phyloP scores from a whole-genome alignment of 2,329 filamentous ascomycete genomes.

The Microdochium nivale region DNA sequence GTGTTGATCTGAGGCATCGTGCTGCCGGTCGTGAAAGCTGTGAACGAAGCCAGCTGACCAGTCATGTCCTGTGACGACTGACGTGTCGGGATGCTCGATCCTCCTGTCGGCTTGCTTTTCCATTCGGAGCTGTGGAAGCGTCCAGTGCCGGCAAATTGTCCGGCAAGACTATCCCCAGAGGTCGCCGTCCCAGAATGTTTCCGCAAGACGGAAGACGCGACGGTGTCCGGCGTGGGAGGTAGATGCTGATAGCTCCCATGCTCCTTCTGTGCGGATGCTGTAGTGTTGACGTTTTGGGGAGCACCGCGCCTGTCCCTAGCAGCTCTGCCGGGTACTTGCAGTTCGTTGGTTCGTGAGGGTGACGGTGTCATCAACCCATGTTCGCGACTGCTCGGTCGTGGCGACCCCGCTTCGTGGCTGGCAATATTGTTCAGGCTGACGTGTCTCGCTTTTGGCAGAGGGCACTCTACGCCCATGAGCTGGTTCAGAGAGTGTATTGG shows the following conservation, averaged over 20 bases:
- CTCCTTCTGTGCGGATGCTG: constrained; percentile 30
- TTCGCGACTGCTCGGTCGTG: constrained; percentile 7
- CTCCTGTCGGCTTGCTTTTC: neutral
- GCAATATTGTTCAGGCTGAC: constrained; percentile 16
- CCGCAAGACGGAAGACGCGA: constrained; percentile 44
- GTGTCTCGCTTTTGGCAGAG: constrained; percentile 41
- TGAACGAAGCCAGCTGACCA: constrained; percentile 15
- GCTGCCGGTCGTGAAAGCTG: constrained; percentile 21
- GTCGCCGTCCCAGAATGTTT: constrained; percentile 12
- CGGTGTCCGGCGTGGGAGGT: constrained; percentile 52
- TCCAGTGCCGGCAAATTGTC: constrained; percentile 2
- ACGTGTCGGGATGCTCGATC: neutral
- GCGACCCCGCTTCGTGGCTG: neutral
- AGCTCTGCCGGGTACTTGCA: constrained; percentile 27
- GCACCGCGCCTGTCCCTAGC: constrained; percentile 22
- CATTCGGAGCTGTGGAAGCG: neutral
- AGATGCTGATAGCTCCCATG: constrained; percentile 32
- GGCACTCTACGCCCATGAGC: constrained; percentile 35
- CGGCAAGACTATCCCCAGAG: constrained; percentile 16
- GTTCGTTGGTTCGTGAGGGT: constrained; percentile 10
- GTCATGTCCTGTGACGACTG: neutral
- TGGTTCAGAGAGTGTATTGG: constrained; percentile 38
- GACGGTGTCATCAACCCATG: constrained; percentile 10
- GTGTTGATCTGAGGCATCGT: constrained; percentile 14
- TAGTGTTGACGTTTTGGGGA: constrained; percentile 39